These are phyloP conservation scores for Penicillium verrucosum DNA, from an alignment of 2,329 filamentous ascomycete species.

Conservation along the genomic window DNA sequence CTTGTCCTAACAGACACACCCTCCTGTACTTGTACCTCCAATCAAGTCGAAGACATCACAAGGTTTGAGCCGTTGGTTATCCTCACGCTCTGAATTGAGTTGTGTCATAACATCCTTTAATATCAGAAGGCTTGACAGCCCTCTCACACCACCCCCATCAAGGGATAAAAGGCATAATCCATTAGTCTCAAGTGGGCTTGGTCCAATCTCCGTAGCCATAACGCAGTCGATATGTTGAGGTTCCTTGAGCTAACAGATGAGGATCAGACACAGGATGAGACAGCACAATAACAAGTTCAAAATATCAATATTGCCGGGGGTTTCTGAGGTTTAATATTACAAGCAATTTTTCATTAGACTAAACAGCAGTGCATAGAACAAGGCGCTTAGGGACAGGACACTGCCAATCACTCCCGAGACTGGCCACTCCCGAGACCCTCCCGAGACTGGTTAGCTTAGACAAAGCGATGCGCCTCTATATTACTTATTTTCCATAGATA, in stretches of 20 bases:
- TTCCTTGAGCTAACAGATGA: neutral
- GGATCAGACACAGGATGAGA: neutral
- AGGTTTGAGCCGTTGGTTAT: slow-evolving; percentile 13
- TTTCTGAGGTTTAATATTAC: neutral
- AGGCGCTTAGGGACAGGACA: slow-evolving; percentile 2
- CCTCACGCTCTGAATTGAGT: slow-evolving; percentile 24
- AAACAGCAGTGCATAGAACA: neutral
- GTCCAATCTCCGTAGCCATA: neutral
- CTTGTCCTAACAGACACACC: slow-evolving; percentile 20
- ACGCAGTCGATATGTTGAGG: neutral
- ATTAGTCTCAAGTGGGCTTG: slow-evolving; percentile 4
- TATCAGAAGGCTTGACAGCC: slow-evolving; percentile 39
- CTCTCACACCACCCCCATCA: slow-evolving; percentile 44
- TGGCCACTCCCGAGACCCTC: no score
- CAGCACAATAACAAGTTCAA: neutral
- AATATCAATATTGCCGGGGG: neutral
- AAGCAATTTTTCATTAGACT: neutral
- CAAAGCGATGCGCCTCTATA: neutral
- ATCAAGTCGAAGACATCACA: slow-evolving; percentile 24
- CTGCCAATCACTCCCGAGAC: neutral
- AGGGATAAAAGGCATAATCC: slow-evolving; percentile 22
- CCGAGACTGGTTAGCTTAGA: neutral
- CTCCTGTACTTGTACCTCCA: slow-evolving; percentile 22
- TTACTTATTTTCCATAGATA: neutral
- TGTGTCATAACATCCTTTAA: slow-evolving; percentile 35